Evolutionary conservation across 2,329 filamentous ascomycete genomes (phyloP).

Genomic region (Elsinoe perseae): DNA sequence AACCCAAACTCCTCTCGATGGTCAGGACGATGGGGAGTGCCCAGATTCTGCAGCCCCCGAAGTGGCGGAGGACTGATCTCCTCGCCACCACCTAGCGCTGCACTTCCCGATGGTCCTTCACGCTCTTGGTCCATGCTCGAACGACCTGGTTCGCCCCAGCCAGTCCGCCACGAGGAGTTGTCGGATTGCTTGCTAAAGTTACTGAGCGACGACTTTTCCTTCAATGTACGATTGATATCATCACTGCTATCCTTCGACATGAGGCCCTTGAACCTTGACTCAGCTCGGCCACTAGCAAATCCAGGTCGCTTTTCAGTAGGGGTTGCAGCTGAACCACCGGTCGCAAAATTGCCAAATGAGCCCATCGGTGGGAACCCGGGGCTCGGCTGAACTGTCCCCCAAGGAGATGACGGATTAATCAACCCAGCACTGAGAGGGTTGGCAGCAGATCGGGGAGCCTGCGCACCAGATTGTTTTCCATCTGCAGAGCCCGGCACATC

Average conservation of each 20-base stretch:
- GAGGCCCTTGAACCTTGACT: conserved; percentile 78
- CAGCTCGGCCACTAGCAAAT: conserved; percentile 60
- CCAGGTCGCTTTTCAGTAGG: conserved; percentile 62
- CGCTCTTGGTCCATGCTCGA: conserved; percentile 60
- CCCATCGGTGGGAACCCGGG: conserved; percentile 67
- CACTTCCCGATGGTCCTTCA: conserved; percentile 57
- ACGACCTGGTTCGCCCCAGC: conserved; percentile 21
- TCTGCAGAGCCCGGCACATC: neutral
- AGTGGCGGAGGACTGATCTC: conserved; percentile 54
- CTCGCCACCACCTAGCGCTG: conserved; percentile 65
- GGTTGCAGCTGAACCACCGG: conserved; percentile 45
- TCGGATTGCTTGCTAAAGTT: conserved; percentile 49
- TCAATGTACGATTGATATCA: conserved; percentile 42
- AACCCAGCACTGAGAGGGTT: conserved; percentile 46
- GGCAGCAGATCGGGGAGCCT: conserved; percentile 32
- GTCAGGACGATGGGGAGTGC: conserved; percentile 40
- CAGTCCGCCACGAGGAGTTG: conserved; percentile 42
- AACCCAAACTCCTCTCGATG: conserved; percentile 53
- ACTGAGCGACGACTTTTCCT: conserved; percentile 48
- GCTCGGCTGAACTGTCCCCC: conserved; percentile 52
- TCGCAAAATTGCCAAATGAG: conserved; percentile 83
- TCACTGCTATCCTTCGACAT: conserved; percentile 72
- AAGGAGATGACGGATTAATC: conserved; percentile 46
- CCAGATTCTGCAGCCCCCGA: conserved; percentile 36
- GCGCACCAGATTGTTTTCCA: conserved; percentile 16